These are phyloP conservation scores for Aureobasidium sp. DNA, from an alignment of 2,329 filamentous ascomycete species.

Conservation along the genomic window DNA sequence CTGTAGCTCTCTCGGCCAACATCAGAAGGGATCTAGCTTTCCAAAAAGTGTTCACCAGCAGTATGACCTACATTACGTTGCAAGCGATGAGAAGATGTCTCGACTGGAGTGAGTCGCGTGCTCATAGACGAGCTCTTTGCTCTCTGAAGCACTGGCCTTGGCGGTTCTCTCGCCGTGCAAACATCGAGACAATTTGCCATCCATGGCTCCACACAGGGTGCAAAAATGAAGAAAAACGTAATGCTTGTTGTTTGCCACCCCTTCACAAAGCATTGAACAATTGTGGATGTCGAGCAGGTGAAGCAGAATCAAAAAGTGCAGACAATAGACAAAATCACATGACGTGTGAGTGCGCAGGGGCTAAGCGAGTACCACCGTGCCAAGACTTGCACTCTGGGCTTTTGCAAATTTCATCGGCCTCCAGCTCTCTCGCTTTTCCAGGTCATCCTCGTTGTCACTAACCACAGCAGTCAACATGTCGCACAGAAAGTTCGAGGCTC, in stretches of 20 bases:
- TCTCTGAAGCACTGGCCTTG: not conserved
- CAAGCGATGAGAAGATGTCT: too few species aligned
- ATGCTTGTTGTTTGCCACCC: not conserved
- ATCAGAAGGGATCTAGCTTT: too few species aligned
- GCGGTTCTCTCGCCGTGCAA: not conserved
- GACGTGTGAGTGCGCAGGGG: not conserved
- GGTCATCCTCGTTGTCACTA: conserved; percentile 14
- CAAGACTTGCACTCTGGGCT: conserved; percentile 12
- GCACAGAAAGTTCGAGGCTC: conserved; percentile 73
- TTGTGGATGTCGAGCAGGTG: not conserved
- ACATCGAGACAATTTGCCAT: not conserved
- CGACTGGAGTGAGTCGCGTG: not conserved
- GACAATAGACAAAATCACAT: not conserved
- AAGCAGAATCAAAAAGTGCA: not conserved
- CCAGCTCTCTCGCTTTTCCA: not conserved
- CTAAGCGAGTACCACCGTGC: conserved; percentile 11
- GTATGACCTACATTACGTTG: not conserved
- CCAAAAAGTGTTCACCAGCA: not conserved
- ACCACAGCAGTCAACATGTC: conserved; percentile 34
- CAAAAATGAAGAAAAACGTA: not conserved
- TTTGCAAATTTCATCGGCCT: conserved; percentile 11
- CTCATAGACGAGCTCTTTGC: not conserved
- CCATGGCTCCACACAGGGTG: not conserved
- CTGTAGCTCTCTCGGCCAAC: not conserved
- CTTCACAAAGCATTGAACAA: not conserved